Evolutionary conservation across 768 basidiomycete genomes (phyloP), one percentile per base, ranked within the genome.

Genomic region (Panaeolus cyanescens): DNA sequence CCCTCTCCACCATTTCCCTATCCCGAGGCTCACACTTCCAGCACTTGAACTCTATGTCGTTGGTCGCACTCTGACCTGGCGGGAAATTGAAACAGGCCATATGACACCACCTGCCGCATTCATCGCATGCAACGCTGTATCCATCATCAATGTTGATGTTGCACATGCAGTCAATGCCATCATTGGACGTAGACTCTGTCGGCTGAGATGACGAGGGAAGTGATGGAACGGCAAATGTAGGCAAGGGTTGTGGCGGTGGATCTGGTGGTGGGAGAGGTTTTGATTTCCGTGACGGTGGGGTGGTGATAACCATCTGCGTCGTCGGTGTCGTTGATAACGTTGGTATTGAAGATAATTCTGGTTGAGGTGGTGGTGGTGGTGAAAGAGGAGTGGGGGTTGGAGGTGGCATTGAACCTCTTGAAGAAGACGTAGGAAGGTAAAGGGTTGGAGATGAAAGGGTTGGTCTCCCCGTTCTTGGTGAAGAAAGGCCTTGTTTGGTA

Each of bases 91-190:
- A 91, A 74, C 95, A 95, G 7, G 85, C 87, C 6, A 85, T 87
- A 75, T 96, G 94, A 66, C 89, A 90, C 93, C 94, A 95, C 36
- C 89, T 83, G 20, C 82, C 83, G 70, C 94, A 96, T 54, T 77
- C 71, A 72, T 95, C 94, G 75, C 94, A 96, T 9, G 89, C 91
- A 63, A 95, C 91, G 9, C 87, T 89, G 72, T 90, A 92, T 20
- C 93, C 93, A 71, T 93, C 92, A 74, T 93, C 93, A 68, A 86
- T 81, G 50, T 80, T 75, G 62, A 84, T 83, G 5, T 85, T 86
- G 72, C 93, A 95, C 61, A 93, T 90, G 71, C 93, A 95, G 50
- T 79, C 78, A 57, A 89, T 86, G 54, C 77, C 76, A 53, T 87
- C 85, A n/a, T 55, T 54, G 2, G 60, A 61, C 2, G 65, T 63